phyloP scores from a whole-genome alignment of 371 early-diverging fungal genomes.

The Rhizopus arrhizus region DNA sequence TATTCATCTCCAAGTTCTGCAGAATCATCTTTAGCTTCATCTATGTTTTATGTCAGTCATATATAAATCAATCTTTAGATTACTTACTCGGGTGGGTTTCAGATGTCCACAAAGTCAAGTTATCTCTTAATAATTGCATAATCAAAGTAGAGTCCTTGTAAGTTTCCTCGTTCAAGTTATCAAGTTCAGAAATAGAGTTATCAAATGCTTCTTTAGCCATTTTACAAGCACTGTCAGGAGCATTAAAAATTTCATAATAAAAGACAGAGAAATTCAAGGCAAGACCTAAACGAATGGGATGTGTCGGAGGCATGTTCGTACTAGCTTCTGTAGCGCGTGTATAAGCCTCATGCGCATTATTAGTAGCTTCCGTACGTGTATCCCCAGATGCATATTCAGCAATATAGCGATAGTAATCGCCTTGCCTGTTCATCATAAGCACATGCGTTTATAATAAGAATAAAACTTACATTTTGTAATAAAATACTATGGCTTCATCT shows the following conservation, averaged over 20 bases:
- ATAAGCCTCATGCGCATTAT: conserved; percentile 93
- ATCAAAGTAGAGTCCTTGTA: conserved; percentile 99
- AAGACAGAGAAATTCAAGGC: conserved; percentile 99
- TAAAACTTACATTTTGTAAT: conserved; percentile 93
- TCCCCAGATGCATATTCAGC: conserved; percentile 96
- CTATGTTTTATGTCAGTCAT: no score
- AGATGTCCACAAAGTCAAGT: conserved; percentile 99
- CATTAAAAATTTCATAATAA: conserved; percentile 99
- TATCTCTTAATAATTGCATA: conserved; percentile 99
- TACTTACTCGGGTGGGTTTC: conserved; percentile 84
- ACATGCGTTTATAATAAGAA: background rate
- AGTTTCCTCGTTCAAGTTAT: conserved; percentile 97
- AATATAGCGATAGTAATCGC: conserved; percentile 99
- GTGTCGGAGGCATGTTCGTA: conserved; percentile 93
- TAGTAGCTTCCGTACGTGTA: conserved; percentile 84
- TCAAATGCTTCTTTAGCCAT: conserved; percentile 99
- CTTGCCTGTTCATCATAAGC: conserved; percentile 72
- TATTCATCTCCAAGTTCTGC: background rate
- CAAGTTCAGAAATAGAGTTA: conserved; percentile 98
- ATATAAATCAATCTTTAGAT: background rate
- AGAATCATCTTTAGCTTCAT: no score
- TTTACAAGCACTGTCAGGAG: conserved; percentile 98
- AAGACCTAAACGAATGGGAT: conserved; percentile 99
- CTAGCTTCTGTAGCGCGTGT: conserved; percentile 94
- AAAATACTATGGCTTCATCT: conserved; percentile 97